Conservation (phyloP, 169 alveolate species). For the Perkinsus marinus region DNA sequence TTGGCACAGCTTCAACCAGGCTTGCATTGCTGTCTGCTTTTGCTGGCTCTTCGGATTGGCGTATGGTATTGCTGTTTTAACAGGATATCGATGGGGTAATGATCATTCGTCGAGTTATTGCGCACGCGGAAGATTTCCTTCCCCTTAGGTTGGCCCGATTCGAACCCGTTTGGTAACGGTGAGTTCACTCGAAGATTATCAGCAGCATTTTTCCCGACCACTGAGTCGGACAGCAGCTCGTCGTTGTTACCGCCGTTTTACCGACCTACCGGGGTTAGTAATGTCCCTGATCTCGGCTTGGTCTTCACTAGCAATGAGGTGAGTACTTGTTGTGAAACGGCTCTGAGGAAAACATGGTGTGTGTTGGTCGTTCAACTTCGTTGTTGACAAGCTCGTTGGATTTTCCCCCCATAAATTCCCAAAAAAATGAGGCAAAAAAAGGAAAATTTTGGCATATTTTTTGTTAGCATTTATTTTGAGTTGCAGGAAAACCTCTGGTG, state of each 20-base stretch:
- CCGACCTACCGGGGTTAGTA: neutral
- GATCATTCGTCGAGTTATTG: neutral
- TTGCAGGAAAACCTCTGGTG: no score
- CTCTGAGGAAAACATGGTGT: no score
- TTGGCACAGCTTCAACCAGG: neutral
- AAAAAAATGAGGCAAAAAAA: no score
- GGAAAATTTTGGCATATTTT: no score
- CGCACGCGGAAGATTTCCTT: neutral
- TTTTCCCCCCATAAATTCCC: no score
- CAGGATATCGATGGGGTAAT: neutral
- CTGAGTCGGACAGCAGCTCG: neutral
- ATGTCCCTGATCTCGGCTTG: neutral
- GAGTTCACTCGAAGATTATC: neutral
- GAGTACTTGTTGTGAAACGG: neutral
- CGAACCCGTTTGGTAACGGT: neutral
- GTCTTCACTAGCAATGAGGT: neutral
- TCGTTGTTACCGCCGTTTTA: neutral
- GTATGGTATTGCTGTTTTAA: neutral
- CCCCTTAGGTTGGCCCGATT: neutral
- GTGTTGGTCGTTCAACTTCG: no score
- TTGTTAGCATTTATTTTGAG: no score
- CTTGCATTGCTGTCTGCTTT: neutral
- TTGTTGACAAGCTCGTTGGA: no score
- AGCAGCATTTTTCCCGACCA: neutral
- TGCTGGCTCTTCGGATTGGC: neutral